These are phyloP conservation scores for Hanseniaspora valbyensis DNA, from an alignment of 805 yeast genomes.

Conservation along the genomic window DNA sequence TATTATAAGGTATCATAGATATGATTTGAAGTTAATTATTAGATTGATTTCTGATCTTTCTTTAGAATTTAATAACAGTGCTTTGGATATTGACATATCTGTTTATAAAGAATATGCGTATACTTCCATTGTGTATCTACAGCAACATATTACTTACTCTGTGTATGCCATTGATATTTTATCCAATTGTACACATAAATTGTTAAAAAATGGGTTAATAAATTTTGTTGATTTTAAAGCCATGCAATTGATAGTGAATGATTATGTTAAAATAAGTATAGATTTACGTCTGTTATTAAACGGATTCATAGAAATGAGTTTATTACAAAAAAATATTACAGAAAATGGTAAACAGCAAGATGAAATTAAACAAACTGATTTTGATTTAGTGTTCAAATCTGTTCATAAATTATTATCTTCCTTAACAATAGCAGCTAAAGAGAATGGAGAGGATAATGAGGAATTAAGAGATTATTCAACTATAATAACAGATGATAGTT, in stretches of 20 bases:
- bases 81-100: not conserved
- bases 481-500: slow-evolving; percentile 16
- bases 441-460: slow-evolving; percentile 12
- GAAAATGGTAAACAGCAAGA: not conserved
- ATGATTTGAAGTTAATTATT: slow-evolving; percentile 13
- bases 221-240: slow-evolving; percentile 6
- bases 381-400: slow-evolving; percentile 13
- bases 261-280: not conserved
- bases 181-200: slow-evolving; percentile 9
- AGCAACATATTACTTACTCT: slow-evolving; percentile 12
- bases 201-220: not conserved
- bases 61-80: slow-evolving; percentile 9
- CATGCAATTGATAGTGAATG: not conserved
- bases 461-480: slow-evolving; percentile 27
- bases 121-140: slow-evolving; percentile 4
- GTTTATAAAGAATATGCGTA: slow-evolving; percentile 9
- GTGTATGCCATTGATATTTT: slow-evolving; percentile 14
- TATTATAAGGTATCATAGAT: slow-evolving; percentile 4
- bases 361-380: not conserved
- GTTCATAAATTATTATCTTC: slow-evolving; percentile 11
- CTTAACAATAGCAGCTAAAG: slow-evolving; percentile 1
- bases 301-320: slow-evolving; percentile 12
- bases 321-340: not conserved
- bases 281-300: slow-evolving; percentile 8
- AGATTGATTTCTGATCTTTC: slow-evolving; percentile 7